These are phyloP conservation scores for Heterobasidion occidentale DNA, from an alignment of 1,284 basidiomycete species.

Conservation along the genomic window DNA sequence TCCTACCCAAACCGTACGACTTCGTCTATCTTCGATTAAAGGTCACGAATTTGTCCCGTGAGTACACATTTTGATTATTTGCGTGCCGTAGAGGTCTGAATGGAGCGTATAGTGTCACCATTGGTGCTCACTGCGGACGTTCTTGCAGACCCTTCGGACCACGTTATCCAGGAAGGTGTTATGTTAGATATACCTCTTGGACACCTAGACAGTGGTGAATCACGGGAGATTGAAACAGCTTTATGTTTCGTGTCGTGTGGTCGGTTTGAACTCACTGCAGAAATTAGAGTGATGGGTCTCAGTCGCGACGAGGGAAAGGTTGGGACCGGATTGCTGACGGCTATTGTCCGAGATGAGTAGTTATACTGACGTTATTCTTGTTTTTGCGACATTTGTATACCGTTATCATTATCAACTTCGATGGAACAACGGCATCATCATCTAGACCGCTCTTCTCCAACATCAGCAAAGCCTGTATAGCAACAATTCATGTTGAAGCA, in stretches of 20 bases:
- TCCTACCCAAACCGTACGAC: constrained; percentile 42
- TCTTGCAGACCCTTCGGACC: constrained; percentile 47
- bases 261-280: constrained; percentile 58
- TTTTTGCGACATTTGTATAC: no score
- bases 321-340: constrained; percentile 10
- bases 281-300: constrained; percentile 30
- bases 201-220: constrained; percentile 43
- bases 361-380: background rate
- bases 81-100: background rate
- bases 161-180: constrained; percentile 66
- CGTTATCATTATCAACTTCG: no score
- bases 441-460: no score
- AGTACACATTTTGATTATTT: constrained; percentile 16
- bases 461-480: no score
- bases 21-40: constrained; percentile 49
- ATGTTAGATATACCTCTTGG: constrained; percentile 53
- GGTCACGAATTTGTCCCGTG: constrained; percentile 58
- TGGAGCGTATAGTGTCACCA: constrained; percentile 31
- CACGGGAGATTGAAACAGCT: constrained; percentile 44
- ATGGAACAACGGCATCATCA: no score
- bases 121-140: constrained; percentile 48
- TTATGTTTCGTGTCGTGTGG: constrained; percentile 75
- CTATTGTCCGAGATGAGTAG: constrained; percentile 7
- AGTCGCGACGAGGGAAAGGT: constrained; percentile 5
- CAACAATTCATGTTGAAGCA: no score